Conservation (phyloP, 441 rosid genomes). For the Melastoma candidum region DNA sequence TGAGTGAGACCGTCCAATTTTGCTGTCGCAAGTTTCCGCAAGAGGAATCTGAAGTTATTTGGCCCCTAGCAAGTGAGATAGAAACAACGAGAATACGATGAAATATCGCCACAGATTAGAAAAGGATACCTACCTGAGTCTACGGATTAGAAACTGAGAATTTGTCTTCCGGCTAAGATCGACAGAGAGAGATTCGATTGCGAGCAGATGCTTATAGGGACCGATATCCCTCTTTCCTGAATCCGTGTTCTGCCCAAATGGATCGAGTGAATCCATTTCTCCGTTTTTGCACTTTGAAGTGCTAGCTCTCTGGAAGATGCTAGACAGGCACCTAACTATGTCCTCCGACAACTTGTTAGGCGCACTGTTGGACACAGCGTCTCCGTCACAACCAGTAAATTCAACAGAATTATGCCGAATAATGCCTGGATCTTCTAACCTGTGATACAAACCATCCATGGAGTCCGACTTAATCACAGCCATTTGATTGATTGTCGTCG, state of each 20-base stretch:
- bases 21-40: constrained; percentile 50
- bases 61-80: not conserved
- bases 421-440: constrained; percentile 46
- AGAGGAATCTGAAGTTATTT: constrained; percentile 39
- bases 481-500: constrained; percentile 46
- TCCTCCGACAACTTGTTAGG: constrained; percentile 74
- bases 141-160: constrained; percentile 48
- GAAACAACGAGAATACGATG: constrained; percentile 1
- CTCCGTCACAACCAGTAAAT: constrained; percentile 26
- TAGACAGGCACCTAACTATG: constrained; percentile 40
- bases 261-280: constrained; percentile 32
- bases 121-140: constrained; percentile 44
- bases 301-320: constrained; percentile 50
- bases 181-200: constrained; percentile 39
- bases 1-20: constrained; percentile 60
- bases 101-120: not conserved
- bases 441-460: constrained; percentile 19
- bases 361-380: constrained; percentile 23
- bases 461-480: constrained; percentile 25
- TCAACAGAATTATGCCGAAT: constrained; percentile 38
- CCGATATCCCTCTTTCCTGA: constrained; percentile 42
- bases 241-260: constrained; percentile 35
- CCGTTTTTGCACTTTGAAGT: constrained; percentile 38
- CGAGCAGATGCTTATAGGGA: constrained; percentile 41
- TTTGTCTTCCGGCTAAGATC: constrained; percentile 42